phyloP scores from a whole-genome alignment of 2,329 filamentous ascomycete species.

The Calonectria pauciramosa region DNA sequence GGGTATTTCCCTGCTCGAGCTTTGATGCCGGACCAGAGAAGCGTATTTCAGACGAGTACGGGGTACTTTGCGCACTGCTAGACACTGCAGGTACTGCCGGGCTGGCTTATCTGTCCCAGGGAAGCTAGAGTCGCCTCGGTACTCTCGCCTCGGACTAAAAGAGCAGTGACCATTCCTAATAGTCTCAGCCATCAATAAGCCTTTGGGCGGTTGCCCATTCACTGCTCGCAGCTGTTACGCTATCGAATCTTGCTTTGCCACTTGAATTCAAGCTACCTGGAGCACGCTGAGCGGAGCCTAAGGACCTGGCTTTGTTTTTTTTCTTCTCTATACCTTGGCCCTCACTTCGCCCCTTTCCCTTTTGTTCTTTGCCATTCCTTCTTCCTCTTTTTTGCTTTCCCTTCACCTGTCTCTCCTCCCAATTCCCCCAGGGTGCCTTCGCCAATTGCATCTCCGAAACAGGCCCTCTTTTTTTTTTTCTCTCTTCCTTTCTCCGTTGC shows the following conservation, averaged over 20 bases:
- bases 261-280: background rate
- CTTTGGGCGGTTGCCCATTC: background rate
- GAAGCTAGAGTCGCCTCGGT: background rate
- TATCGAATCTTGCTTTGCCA: slow-evolving; percentile 12
- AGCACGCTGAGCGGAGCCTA: background rate
- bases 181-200: slow-evolving; percentile 14
- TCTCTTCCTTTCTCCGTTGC: background rate
- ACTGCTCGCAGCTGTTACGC: slow-evolving; percentile 13
- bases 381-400: background rate
- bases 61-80: background rate
- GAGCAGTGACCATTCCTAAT: slow-evolving; percentile 4
- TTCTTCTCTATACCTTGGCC: background rate
- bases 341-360: slow-evolving; percentile 1
- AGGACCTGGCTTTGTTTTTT: slow-evolving; percentile 5
- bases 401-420: background rate
- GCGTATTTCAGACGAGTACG: background rate
- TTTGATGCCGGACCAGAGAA: background rate
- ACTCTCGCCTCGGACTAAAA: background rate
- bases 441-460: slow-evolving; percentile 3
- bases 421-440: background rate
- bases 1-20: background rate
- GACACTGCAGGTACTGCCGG: background rate
- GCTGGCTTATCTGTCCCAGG: slow-evolving; percentile 1
- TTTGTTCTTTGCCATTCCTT: background rate
- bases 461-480: background rate